A percentile compares a stretch with the other conserved stretches of the same genome.
Evolutionary conservation across 2,329 filamentous ascomycete genomes (phyloP).

Genomic region (Juglanconis juglandina): DNA sequence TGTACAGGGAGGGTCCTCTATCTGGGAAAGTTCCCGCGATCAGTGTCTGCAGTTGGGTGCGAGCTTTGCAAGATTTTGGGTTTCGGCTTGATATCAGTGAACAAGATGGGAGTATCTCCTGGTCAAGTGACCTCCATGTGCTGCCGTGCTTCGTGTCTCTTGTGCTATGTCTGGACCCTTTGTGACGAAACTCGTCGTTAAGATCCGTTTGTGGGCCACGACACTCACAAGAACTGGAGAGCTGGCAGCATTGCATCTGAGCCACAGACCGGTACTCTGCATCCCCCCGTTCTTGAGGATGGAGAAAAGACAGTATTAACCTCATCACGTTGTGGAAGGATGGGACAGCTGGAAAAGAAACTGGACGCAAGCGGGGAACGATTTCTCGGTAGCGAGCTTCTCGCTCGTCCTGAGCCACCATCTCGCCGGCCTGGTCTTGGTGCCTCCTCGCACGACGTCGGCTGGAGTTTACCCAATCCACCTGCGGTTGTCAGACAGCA

Average conservation of each 20-base stretch:
- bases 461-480: not conserved
- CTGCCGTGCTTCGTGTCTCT: not conserved
- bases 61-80: not conserved
- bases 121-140: constrained; percentile 10
- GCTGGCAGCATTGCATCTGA: not conserved
- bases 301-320: not conserved
- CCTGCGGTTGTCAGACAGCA: not conserved
- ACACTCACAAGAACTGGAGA: not conserved
- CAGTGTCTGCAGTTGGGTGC: not conserved
- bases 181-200: not conserved
- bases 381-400: not conserved
- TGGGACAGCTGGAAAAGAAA: not conserved
- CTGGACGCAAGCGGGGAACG: not conserved
- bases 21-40: not conserved
- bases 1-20: not conserved
- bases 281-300: not conserved
- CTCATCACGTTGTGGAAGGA: not conserved
- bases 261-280: too few species aligned
- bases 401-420: not conserved
- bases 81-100: not conserved
- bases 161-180: not conserved
- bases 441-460: not conserved
- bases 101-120: not conserved
- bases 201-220: not conserved
- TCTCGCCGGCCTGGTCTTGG: not conserved